phyloP scores from a whole-genome alignment of 2,329 filamentous ascomycete genomes.

The Arthrobotrys sinensis region DNA sequence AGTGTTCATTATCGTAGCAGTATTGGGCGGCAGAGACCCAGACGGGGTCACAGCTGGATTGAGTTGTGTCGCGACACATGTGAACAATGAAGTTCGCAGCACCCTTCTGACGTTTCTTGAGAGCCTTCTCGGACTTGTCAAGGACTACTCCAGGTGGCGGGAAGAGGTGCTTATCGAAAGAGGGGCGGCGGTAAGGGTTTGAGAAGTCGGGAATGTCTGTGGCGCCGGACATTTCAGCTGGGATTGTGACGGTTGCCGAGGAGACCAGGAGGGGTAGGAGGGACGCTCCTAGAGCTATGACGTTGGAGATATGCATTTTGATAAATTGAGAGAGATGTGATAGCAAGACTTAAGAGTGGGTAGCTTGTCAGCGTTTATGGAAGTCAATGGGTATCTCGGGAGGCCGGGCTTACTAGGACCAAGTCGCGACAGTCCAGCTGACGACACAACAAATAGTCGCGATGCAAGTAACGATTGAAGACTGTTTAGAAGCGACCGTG shows the following conservation, averaged over 20 bases:
- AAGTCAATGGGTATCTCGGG: conserved; percentile 1
- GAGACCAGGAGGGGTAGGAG: conserved; percentile 45
- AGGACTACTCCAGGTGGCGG: conserved; percentile 40
- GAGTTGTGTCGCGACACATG: conserved; percentile 52
- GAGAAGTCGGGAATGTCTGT: conserved; percentile 54
- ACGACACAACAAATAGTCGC: conserved; percentile 44
- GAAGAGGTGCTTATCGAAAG: conserved; percentile 56
- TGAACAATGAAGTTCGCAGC: conserved; percentile 56
- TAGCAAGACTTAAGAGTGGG: conserved; percentile 7
- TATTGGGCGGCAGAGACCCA: conserved; percentile 58
- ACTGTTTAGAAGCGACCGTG: conserved; percentile 53
- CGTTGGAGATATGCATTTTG: conserved; percentile 47
- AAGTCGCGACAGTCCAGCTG: conserved; percentile 58
- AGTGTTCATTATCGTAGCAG: conserved; percentile 58
- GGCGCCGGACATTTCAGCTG: conserved; percentile 33
- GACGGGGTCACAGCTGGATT: conserved; percentile 42
- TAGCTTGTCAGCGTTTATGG: conserved; percentile 16
- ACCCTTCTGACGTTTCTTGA: conserved; percentile 50
- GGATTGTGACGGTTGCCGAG: conserved; percentile 8
- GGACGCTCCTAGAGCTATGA: conserved; percentile 34
- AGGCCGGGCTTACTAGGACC: conserved; percentile 13
- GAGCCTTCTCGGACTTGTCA: conserved; percentile 35
- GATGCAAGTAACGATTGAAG: conserved; percentile 33
- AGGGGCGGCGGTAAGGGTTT: conserved; percentile 52
- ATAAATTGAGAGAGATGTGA: conserved; percentile 8